Conservation (phyloP, 176 grass and related monocot species). For the Cenchrus americanus region DNA sequence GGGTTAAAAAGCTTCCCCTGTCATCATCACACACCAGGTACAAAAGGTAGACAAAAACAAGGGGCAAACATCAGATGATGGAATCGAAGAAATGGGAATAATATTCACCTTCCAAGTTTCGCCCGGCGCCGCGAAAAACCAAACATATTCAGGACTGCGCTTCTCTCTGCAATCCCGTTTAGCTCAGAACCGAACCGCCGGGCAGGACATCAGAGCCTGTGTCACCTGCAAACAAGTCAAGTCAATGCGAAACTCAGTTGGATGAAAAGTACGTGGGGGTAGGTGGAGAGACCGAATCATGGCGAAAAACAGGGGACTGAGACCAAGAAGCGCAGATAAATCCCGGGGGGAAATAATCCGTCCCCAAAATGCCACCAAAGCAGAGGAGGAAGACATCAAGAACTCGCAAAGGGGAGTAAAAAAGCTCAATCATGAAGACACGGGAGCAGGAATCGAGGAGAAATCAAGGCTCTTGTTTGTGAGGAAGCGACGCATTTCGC, state of each 20-base stretch:
- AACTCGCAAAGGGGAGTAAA: background rate
- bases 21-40: background rate
- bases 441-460: background rate
- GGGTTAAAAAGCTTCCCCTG: background rate
- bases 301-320: slow-evolving; percentile 33
- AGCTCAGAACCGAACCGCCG: background rate
- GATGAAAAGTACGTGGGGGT: background rate
- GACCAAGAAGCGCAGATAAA: slow-evolving; percentile 3
- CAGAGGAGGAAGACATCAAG: background rate
- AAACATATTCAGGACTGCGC: slow-evolving; percentile 77
- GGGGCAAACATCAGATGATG: background rate
- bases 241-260: slow-evolving; percentile 19
- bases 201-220: slow-evolving; percentile 8
- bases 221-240: slow-evolving; percentile 34
- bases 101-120: slow-evolving; percentile 74
- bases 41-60: background rate
- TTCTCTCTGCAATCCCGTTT: background rate
- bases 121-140: slow-evolving; percentile 75
- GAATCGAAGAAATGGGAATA: background rate
- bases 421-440: background rate
- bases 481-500: background rate
- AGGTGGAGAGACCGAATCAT: slow-evolving; percentile 45
- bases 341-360: background rate
- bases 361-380: background rate
- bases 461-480: background rate